These are phyloP conservation scores for Aspergillus niger DNA, from an alignment of 2,329 filamentous ascomycete genomes.

Conservation along the genomic window DNA sequence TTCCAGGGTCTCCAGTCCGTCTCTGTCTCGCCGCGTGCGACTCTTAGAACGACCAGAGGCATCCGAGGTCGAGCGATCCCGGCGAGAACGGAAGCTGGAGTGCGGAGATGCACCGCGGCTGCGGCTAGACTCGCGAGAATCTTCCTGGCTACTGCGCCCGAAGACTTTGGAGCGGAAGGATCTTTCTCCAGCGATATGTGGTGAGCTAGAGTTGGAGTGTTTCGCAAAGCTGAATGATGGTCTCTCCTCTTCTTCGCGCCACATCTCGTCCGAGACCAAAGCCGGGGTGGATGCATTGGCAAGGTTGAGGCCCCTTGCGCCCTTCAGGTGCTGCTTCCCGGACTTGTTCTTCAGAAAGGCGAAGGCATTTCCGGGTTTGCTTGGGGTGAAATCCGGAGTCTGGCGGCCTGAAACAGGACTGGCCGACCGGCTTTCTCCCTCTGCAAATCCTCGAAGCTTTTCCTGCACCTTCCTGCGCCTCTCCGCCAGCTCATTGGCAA, in stretches of 20 bases:
- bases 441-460: constrained; percentile 47
- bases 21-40: constrained; percentile 55
- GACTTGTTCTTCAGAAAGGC: constrained; percentile 48
- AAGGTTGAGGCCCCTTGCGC: constrained; percentile 46
- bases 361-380: constrained; percentile 46
- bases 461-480: constrained; percentile 51
- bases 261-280: constrained; percentile 36
- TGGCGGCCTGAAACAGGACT: constrained; percentile 44
- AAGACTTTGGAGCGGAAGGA: constrained; percentile 32
- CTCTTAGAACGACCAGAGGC: constrained; percentile 58
- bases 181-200: constrained; percentile 35
- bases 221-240: constrained; percentile 33
- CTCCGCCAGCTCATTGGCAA: constrained; percentile 52
- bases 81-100: constrained; percentile 42
- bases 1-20: constrained; percentile 56
- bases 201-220: constrained; percentile 43
- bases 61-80: constrained; percentile 59
- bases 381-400: constrained; percentile 35
- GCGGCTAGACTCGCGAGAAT: constrained; percentile 36
- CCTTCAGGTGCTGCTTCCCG: constrained; percentile 40
- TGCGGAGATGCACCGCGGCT: constrained; percentile 42
- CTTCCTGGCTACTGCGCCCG: constrained; percentile 37
- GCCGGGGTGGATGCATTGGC: constrained; percentile 41
- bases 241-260: constrained; percentile 42
- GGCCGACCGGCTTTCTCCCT: constrained; percentile 46